Percentiles rank a stretch among this genome's conserved stretches.
Evolutionary conservation across 1,284 basidiomycete genomes (phyloP).

Genomic region (Gomphus bonarii): DNA sequence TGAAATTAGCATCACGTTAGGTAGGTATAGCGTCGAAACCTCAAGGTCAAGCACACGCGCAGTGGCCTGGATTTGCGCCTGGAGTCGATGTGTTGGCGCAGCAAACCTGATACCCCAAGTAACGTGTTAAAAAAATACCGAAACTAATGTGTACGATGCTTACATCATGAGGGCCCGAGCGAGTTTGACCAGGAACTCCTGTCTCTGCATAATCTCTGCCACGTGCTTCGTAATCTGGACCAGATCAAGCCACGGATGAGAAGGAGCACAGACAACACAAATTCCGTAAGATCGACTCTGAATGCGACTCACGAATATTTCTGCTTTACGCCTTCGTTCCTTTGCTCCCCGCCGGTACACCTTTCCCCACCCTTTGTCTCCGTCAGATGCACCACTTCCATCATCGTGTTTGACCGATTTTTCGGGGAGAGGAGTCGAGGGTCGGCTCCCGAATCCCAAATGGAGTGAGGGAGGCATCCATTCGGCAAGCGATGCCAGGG

Average conservation of each 20-base stretch:
- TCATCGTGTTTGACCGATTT: conserved; percentile 2
- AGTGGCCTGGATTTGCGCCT: conserved; percentile 80
- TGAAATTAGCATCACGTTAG: conserved; percentile 73
- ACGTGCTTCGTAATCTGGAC: conserved; percentile 92
- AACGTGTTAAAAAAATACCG: neutral
- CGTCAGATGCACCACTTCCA: conserved; percentile 9
- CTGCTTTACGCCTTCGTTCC: conserved; percentile 64
- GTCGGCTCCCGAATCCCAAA: neutral
- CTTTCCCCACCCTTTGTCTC: conserved; percentile 29
- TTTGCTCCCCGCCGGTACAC: conserved; percentile 35
- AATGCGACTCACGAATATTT: conserved; percentile 54
- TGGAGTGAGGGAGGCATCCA: neutral
- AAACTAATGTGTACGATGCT: conserved; percentile 9
- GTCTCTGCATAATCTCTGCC: conserved; percentile 76
- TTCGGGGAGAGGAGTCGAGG: neutral
- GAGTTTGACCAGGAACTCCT: conserved; percentile 87
- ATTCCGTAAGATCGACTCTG: neutral
- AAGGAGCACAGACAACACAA: neutral
- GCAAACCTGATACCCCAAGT: conserved; percentile 47
- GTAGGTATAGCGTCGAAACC: conserved; percentile 79
- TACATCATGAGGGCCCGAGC: conserved; percentile 86
- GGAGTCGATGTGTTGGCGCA: conserved; percentile 81
- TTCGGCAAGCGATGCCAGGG: neutral
- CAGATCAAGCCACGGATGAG: neutral
- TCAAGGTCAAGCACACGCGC: conserved; percentile 79